phyloP scores from a whole-genome alignment of 495 filamentous ascomycete genomes.

The Aspergillus carlsbadensis region DNA sequence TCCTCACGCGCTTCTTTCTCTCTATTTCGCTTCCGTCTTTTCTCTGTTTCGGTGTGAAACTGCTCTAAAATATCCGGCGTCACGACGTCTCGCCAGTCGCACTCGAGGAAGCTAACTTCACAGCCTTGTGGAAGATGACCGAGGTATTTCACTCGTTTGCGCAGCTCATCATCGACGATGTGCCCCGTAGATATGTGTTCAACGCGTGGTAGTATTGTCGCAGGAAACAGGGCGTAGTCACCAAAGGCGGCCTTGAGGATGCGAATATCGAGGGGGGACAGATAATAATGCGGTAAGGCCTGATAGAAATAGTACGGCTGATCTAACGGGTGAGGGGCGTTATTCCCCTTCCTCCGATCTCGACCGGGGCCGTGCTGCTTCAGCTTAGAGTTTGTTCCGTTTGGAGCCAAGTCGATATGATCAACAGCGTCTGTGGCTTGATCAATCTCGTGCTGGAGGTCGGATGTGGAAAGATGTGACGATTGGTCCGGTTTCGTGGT shows the following conservation, averaged over 20 bases:
- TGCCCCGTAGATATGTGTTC: constrained; percentile 91
- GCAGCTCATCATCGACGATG: constrained; percentile 83
- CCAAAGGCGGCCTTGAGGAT: constrained; percentile 91
- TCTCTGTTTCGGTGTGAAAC: constrained; percentile 76
- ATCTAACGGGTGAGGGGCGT: constrained; percentile 30
- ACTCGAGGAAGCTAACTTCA: constrained; percentile 91
- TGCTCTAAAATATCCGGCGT: constrained; percentile 67
- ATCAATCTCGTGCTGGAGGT: constrained; percentile 21
- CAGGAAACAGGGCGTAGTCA: constrained; percentile 77
- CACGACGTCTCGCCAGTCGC: constrained; percentile 94
- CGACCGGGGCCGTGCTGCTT: constrained; percentile 22
- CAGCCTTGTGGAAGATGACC: constrained; percentile 90
- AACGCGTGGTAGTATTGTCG: constrained; percentile 85
- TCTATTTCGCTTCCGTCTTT: constrained; percentile 70
- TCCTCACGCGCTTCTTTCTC: constrained; percentile 92
- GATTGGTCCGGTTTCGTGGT: constrained; percentile 43
- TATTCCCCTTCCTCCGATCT: constrained; percentile 27
- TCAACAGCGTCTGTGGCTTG: constrained; percentile 31
- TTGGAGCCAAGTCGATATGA: constrained; percentile 21
- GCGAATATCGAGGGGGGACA: constrained; percentile 91
- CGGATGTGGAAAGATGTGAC: constrained; percentile 18
- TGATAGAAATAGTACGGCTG: constrained; percentile 82
- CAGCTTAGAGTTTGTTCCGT: constrained; percentile 25
- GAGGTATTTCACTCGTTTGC: constrained; percentile 86
- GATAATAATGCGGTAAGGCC: constrained; percentile 83